A percentile compares a stretch with the other conserved stretches of the same genome.
These are phyloP conservation scores for Bocquillonia castaneifolia DNA, from an alignment of 441 rosid species.

Conservation along the genomic window DNA sequence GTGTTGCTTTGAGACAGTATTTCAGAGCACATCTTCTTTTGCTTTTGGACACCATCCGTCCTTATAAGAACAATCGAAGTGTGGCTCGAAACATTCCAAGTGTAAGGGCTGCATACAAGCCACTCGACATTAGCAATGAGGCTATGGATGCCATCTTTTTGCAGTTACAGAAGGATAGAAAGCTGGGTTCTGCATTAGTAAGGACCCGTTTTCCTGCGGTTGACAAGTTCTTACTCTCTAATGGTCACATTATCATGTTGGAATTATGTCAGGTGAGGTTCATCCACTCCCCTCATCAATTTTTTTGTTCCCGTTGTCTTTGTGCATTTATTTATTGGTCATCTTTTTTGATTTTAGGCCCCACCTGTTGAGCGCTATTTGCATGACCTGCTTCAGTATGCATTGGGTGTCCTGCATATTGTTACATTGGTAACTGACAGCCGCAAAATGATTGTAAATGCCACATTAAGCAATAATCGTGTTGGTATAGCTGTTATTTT, in stretches of 20 bases:
- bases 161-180: conserved; percentile 93
- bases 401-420: conserved; percentile 94
- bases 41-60: conserved; percentile 88
- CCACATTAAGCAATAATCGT: conserved; percentile 85
- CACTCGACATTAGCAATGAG: conserved; percentile 94
- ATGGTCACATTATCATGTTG: conserved; percentile 88
- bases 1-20: conserved; percentile 95
- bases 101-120: conserved; percentile 87
- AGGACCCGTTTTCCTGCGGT: conserved; percentile 85
- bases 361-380: conserved; percentile 95
- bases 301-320: conserved; percentile 6
- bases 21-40: conserved; percentile 94
- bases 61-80: conserved; percentile 70
- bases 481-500: conserved; percentile 87
- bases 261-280: conserved; percentile 87
- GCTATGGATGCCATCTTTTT: conserved; percentile 84
- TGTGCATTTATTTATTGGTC: conserved; percentile 13
- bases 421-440: conserved; percentile 77
- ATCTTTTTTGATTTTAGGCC: conserved; percentile 49
- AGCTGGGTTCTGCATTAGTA: conserved; percentile 88
- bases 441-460: conserved; percentile 84
- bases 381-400: conserved; percentile 94
- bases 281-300: conserved; percentile 11
- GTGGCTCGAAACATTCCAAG: conserved; percentile 66
- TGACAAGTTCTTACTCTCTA: conserved; percentile 64